Evolutionary conservation across 371 early-diverging fungal species (phyloP).

Genomic region (Mortierella sp.): DNA sequence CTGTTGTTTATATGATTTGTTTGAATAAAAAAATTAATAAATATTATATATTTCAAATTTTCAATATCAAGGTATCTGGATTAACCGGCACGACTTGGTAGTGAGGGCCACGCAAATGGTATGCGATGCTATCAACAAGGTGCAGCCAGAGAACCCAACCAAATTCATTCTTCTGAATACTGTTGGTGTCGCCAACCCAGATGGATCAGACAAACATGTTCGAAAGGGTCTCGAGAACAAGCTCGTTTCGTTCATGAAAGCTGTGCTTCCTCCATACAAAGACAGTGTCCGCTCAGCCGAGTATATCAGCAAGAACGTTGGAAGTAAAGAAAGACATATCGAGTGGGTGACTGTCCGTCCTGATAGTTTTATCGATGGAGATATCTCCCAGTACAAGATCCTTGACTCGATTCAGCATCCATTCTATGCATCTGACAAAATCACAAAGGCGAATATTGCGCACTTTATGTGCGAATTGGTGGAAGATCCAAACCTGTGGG

Average conservation of each 20-base stretch:
- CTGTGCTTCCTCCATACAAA: conserved; percentile 19
- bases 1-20: too few species aligned
- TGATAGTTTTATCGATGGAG: conserved; percentile 32
- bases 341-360: conserved; percentile 32
- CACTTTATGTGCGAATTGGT: conserved; percentile 34
- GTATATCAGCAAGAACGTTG: conserved; percentile 27
- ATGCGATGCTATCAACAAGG: conserved; percentile 24
- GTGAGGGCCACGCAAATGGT: conserved; percentile 26
- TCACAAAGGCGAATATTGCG: conserved; percentile 39
- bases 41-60: too few species aligned
- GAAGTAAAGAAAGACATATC: background rate
- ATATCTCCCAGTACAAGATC: conserved; percentile 20
- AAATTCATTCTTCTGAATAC: conserved; percentile 30
- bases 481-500: conserved; percentile 6
- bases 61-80: conserved; percentile 38
- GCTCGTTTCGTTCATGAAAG: conserved; percentile 22
- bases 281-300: conserved; percentile 29
- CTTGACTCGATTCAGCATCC: conserved; percentile 23
- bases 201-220: conserved; percentile 27
- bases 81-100: conserved; percentile 23
- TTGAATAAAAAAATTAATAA: too few species aligned
- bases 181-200: conserved; percentile 30
- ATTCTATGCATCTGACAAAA: conserved; percentile 21
- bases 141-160: conserved; percentile 21
- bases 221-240: conserved; percentile 13